Percentiles rank a stretch among this genome's conserved stretches.
Evolutionary conservation across 495 filamentous ascomycete genomes (phyloP).

Genomic region (Trichodelitschia bisporula): DNA sequence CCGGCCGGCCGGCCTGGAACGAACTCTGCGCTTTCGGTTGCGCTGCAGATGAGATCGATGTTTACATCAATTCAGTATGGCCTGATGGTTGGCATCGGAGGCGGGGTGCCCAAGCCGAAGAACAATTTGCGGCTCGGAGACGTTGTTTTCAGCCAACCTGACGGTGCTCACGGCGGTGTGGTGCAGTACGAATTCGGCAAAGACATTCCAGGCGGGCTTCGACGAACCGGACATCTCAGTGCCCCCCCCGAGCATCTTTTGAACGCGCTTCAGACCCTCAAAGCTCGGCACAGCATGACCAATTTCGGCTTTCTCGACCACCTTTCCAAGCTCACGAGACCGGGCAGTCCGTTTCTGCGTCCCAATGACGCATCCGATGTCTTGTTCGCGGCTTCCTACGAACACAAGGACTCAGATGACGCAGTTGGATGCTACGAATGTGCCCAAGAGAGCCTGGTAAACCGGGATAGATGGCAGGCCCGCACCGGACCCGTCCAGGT

Average conservation of each 20-base stretch:
- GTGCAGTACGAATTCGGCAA: constrained; percentile 22
- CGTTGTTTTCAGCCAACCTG: constrained; percentile 20
- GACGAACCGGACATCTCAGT: constrained; percentile 12
- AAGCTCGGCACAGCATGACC: background rate
- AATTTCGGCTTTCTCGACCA: background rate
- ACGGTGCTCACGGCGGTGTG: constrained; percentile 13
- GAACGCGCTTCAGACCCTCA: background rate
- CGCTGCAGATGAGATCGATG: constrained; percentile 13
- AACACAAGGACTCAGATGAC: background rate
- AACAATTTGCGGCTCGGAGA: constrained; percentile 20
- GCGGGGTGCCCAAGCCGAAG: constrained; percentile 14
- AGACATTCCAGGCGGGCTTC: constrained; percentile 8
- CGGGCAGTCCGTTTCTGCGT: too few relatives aligned
- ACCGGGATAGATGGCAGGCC: background rate
- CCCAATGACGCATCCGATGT: background rate
- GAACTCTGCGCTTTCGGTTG: constrained; percentile 14
- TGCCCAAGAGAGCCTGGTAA: background rate
- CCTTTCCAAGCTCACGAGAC: too few relatives aligned
- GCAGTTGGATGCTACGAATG: background rate
- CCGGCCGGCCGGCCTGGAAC: constrained; percentile 7
- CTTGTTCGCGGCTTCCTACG: background rate
- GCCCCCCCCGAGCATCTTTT: background rate
- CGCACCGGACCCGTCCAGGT: background rate
- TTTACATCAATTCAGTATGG: constrained; percentile 17
- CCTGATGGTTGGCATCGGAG: constrained; percentile 22